Percentiles rank a stretch among this genome's conserved stretches.
phyloP scores from a whole-genome alignment of 371 early-diverging fungal genomes.

The Mortierella sp. region DNA sequence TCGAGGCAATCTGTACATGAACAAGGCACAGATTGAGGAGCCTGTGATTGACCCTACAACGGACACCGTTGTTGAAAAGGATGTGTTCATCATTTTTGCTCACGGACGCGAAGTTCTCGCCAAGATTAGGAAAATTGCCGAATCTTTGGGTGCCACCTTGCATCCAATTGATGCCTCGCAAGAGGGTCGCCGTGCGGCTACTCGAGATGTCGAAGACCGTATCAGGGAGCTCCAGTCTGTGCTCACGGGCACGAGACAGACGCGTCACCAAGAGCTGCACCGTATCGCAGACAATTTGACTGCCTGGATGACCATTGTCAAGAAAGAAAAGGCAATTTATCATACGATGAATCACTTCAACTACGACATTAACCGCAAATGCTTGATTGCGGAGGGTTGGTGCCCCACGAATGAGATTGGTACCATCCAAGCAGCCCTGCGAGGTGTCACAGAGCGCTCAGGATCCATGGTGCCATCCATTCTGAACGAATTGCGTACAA shows the following conservation, averaged over 20 bases:
- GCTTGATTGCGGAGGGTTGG: conserved; percentile 98
- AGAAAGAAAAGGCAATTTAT: conserved; percentile 97
- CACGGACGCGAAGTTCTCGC: conserved; percentile 91
- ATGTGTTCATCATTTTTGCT: conserved; percentile 96
- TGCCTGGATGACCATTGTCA: conserved; percentile 89
- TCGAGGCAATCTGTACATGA: conserved; percentile 97
- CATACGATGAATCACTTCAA: conserved; percentile 95
- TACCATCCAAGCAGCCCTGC: conserved; percentile 83
- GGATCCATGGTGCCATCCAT: conserved; percentile 90
- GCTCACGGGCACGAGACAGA: conserved; percentile 84
- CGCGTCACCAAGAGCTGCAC: conserved; percentile 84
- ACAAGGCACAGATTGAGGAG: conserved; percentile 94
- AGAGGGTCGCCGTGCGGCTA: conserved; percentile 86
- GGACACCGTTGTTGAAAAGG: conserved; percentile 90
- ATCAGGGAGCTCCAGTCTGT: conserved; percentile 63
- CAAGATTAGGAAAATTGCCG: conserved; percentile 94
- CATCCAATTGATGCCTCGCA: conserved; percentile 87
- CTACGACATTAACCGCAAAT: conserved; percentile 91
- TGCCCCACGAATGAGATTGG: conserved; percentile 86
- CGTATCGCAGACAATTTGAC: conserved; percentile 85
- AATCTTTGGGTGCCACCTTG: conserved; percentile 95
- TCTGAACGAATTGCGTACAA: conserved; percentile 84
- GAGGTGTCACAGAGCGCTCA: conserved; percentile 85
- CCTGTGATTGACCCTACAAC: conserved; percentile 85
- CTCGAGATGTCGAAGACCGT: conserved; percentile 27